Base-by-base conservation (phyloP, 2,329 filamentous ascomycete species). In the Penicillium sp. region DNA sequence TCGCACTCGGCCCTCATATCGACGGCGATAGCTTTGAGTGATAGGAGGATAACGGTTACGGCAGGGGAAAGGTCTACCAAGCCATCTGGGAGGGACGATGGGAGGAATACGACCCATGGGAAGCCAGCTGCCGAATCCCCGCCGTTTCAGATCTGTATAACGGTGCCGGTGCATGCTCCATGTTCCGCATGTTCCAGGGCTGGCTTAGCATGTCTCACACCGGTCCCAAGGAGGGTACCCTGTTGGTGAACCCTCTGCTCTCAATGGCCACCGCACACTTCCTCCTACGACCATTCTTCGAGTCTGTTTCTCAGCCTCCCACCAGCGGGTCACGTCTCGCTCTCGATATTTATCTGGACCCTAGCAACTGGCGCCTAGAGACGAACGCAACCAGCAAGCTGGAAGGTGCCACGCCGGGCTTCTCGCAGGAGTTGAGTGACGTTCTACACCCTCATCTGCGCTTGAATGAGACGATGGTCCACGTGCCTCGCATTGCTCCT, bases 401-500 rank as follows among this genome's bases (percentile, higher is more conserved):
- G 16, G 27, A 53, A n/a, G 55, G 55, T 29, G 55, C 55, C 14
- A 50, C 50, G 23, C 50, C 50, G 5, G 55, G 55, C 6, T 43
- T 42, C 31, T 31, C 37, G 21, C 55, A 57, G 21, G 50, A 53
- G 33, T 39, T 53, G 8, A 45, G 23, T 5, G 26, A 45, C 6
- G 55, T 21, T 7, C 50, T 49, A 31, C 55, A 57, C 19, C 50
- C 55, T 14, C 55, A 57, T 26, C 44, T 57, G 11, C 11, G 46
- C 14, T 21, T 57, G 11, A 14, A 26, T 2, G 25, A 50, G 14
- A 46, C 45, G 10, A 53, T 57, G 50, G 45, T 57, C 2, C 39
- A 44, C 9, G 29, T 53, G 6, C 55, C 55, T 4, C 45, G 26
- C 16, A 46, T 57, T 29, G 45, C 31, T 9, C 50, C 55, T 2